A percentile compares a stretch with the other conserved stretches of the same genome.
phyloP scores from a whole-genome alignment of 2,329 filamentous ascomycete species.

The Eutypa lata region DNA sequence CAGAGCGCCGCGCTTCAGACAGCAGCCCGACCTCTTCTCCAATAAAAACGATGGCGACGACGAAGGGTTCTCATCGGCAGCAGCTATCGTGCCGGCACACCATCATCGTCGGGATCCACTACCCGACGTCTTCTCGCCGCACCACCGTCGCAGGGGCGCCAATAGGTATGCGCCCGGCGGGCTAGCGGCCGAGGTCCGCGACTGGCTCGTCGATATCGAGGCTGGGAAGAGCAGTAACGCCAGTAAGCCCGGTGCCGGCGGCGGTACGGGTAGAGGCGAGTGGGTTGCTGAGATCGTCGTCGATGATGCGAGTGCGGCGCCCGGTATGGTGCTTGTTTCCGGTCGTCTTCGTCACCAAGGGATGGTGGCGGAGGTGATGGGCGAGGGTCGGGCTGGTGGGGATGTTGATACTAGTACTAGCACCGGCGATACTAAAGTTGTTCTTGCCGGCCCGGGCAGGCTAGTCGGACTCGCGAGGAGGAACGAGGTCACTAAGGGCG shows the following conservation, averaged over 20 bases:
- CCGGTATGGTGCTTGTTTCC: slow-evolving; percentile 27
- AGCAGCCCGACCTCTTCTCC: slow-evolving; percentile 18
- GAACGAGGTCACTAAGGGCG: slow-evolving; percentile 23
- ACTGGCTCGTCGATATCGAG: slow-evolving; percentile 44
- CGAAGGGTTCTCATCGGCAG: no score
- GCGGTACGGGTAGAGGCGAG: slow-evolving; percentile 13
- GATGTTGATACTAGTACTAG: not conserved
- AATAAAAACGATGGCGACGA: no score
- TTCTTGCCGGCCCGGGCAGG: slow-evolving; percentile 27
- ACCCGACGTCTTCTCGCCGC: slow-evolving; percentile 38
- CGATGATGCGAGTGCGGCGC: slow-evolving; percentile 17
- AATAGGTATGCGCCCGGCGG: slow-evolving; percentile 35
- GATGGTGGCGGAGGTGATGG: not conserved
- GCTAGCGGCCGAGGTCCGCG: slow-evolving; percentile 38
- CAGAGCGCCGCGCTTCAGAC: slow-evolving; percentile 37
- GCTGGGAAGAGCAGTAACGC: no score
- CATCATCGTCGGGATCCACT: slow-evolving; percentile 21
- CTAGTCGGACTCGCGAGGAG: slow-evolving; percentile 22
- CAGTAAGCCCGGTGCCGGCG: no score
- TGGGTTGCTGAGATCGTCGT: slow-evolving; percentile 20
- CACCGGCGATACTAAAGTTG: slow-evolving; percentile 7
- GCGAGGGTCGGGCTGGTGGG: not conserved
- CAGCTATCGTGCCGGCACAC: no score
- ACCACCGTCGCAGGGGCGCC: slow-evolving; percentile 25
- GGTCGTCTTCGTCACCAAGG: slow-evolving; percentile 6